These are phyloP conservation scores for Polygonum aviculare DNA, from an alignment of 148 eudicot genomes.

Conservation along the genomic window DNA sequence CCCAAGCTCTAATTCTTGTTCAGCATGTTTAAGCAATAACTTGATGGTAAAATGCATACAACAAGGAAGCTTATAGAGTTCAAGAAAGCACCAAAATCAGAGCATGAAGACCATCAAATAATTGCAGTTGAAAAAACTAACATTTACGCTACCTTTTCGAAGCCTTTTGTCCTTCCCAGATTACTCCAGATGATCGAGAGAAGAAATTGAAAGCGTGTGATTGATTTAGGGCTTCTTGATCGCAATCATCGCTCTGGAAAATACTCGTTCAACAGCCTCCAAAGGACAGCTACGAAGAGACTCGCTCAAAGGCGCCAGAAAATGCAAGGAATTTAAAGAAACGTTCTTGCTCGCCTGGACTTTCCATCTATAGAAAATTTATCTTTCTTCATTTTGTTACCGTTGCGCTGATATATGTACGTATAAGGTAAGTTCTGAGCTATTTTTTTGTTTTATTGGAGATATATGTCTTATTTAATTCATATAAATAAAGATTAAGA, in stretches of 20 bases:
- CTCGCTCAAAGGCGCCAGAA: neutral
- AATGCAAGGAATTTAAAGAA: neutral
- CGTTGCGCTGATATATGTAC: neutral
- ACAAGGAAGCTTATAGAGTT: neutral
- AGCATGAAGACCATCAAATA: neutral
- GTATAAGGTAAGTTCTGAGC: neutral
- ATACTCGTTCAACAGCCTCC: neutral
- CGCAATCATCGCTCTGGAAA: neutral
- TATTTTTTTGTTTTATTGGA: neutral
- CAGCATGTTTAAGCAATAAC: neutral
- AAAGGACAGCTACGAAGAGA: slow-evolving; percentile 1
- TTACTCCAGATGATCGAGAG: neutral
- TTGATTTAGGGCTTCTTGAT: neutral
- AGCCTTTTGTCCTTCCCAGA: neutral
- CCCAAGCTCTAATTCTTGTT: neutral
- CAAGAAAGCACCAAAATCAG: neutral
- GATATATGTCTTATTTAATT: neutral
- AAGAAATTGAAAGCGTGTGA: neutral
- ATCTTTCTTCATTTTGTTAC: neutral
- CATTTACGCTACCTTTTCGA: neutral
- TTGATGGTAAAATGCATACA: neutral
- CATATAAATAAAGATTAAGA: neutral
- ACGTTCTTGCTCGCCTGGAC: neutral
- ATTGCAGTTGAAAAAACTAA: neutral
- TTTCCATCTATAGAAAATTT: neutral